Evolutionary conservation across 306 rosid species (phyloP).

Genomic region (Quercus gilva): DNA sequence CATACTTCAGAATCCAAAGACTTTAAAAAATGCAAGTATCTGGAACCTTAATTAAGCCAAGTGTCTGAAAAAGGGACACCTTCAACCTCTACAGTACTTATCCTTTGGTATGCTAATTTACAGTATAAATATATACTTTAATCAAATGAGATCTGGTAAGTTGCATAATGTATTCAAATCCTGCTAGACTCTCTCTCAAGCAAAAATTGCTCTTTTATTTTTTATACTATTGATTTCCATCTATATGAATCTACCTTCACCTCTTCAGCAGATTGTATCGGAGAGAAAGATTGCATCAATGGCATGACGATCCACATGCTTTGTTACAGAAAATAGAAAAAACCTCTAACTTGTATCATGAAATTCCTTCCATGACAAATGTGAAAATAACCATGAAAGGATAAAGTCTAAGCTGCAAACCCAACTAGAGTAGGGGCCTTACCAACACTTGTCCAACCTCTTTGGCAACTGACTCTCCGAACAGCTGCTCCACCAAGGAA

Average conservation of each 20-base stretch:
- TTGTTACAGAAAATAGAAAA: neutral
- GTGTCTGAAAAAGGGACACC: neutral
- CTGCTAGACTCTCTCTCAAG: neutral
- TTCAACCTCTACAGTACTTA: neutral
- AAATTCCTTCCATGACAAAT: neutral
- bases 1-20: neutral
- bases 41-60: neutral
- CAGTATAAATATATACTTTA: neutral
- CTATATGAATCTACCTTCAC: neutral
- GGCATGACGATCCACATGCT: neutral
- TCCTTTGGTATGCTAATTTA: neutral
- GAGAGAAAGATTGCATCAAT: neutral
- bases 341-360: neutral
- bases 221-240: neutral
- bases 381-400: neutral
- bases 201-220: neutral
- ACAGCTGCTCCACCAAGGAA: conserved; percentile 77
- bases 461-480: conserved; percentile 71
- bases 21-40: neutral
- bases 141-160: neutral
- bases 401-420: conserved; percentile 1
- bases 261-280: neutral
- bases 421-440: conserved; percentile 19
- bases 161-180: neutral
- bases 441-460: conserved; percentile 73